Base-by-base conservation (phyloP, 202 grass and related monocot species). In the Schoenoplectus tabernaemontani region DNA sequence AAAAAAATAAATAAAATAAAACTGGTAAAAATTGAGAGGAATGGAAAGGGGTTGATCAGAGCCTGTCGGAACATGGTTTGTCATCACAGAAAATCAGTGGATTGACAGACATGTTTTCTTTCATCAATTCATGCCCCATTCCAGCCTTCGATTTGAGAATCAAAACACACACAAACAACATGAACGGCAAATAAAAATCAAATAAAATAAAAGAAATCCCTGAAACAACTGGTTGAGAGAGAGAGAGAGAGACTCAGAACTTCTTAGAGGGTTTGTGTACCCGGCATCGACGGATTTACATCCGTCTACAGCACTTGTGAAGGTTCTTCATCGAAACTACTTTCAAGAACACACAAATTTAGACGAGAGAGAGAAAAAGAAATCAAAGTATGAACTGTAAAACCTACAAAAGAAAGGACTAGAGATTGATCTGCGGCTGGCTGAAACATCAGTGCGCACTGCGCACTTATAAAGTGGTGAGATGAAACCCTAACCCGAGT, bases 61-160 rank as follows among this genome's bases (percentile, higher is more conserved):
- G 70, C 70, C 70, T 74, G 70, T 74, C 70, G 70, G 70, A 74
- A 74, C 70, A 74, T 74, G 66, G 47, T 74, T 74, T 74, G 70
- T 74, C 28, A 54, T 54, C 70, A 74, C 28, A n/a, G 47, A 54
- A 16, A 34, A 36, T 74, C 70, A 74, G 70, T 74, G 70, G 70
- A 74, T 74, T 74, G 70, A 74, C 70, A 74, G 70, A 74, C 70
- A 74, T 74, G 70, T 74, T 74, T 74, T 74, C 70, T 74, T 53
- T 74, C 70, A 74, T 74, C 70, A 74, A 13, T 74, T 74, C 70
- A 19, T 1, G 48, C 42, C 67, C 12, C 23, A 63, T 5, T 53
- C 51, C 2, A 67, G 1, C 4, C 43, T 17, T 23, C 44, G n/a
- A 73, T 47, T 74, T 34, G 3, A 43, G 19, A 44, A 69, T 9